These are phyloP conservation scores for Aspergillus neoniger DNA, from an alignment of 2,329 filamentous ascomycete genomes.

Conservation along the genomic window DNA sequence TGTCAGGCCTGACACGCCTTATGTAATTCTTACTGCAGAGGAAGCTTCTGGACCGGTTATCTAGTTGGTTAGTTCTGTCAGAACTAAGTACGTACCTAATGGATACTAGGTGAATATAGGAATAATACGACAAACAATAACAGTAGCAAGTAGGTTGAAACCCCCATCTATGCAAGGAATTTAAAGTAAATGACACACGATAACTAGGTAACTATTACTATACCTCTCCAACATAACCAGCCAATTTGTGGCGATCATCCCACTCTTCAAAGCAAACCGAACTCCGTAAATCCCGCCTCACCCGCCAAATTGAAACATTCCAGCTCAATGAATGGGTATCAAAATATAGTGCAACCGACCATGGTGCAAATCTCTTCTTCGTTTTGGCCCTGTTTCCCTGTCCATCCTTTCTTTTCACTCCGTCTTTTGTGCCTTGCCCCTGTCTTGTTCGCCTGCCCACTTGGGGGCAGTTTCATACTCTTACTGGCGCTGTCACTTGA, in stretches of 20 bases:
- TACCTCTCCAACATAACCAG: background rate
- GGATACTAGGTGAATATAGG: no score
- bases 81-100: no score
- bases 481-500: background rate
- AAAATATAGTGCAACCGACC: background rate
- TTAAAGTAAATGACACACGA: no score
- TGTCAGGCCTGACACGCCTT: constrained; percentile 13
- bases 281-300: background rate
- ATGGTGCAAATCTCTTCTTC: background rate
- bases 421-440: background rate
- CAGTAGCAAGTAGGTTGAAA: background rate
- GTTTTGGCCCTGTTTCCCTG: background rate
- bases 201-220: no score
- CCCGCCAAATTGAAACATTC: constrained; percentile 6
- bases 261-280: background rate
- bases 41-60: background rate
- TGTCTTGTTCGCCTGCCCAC: background rate
- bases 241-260: background rate
- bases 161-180: no score
- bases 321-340: constrained; percentile 10
- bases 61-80: background rate
- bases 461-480: background rate
- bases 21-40: background rate
- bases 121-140: background rate
- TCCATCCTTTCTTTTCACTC: background rate